Percentiles rank a stretch among this genome's conserved stretches.
phyloP scores from a whole-genome alignment of 441 rosid genomes.

The Erysimum pusillum region DNA sequence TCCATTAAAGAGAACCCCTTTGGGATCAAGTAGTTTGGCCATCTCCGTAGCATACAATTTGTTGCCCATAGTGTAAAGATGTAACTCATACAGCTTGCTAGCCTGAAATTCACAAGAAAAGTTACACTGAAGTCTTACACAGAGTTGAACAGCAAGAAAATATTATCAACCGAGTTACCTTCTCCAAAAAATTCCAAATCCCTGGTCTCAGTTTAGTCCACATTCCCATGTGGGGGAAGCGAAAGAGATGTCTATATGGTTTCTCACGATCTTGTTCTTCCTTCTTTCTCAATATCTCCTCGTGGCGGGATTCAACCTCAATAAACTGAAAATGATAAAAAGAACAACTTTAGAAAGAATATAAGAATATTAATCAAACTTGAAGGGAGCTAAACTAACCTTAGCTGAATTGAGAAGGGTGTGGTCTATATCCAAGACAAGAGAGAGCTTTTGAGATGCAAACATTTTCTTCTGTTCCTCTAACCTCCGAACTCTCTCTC shows the following conservation, averaged over 20 bases:
- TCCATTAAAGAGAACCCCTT: constrained; percentile 85
- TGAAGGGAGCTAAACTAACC: constrained; percentile 52
- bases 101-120: constrained; percentile 64
- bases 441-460: constrained; percentile 86
- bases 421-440: constrained; percentile 97
- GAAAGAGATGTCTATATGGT: constrained; percentile 84
- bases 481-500: constrained; percentile 90
- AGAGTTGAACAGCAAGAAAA: constrained; percentile 15
- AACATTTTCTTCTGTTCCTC: constrained; percentile 98
- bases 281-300: constrained; percentile 87
- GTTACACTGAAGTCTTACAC: constrained; percentile 30
- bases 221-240: constrained; percentile 97
- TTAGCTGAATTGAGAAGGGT: constrained; percentile 99
- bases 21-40: constrained; percentile 98
- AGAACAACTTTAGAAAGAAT: constrained; percentile 20
- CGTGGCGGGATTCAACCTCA: constrained; percentile 91
- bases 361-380: constrained; percentile 4
- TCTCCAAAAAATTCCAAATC: constrained; percentile 95
- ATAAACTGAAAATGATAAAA: constrained; percentile 61
- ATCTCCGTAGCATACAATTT: constrained; percentile 97
- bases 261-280: constrained; percentile 98
- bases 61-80: constrained; percentile 99
- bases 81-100: constrained; percentile 85
- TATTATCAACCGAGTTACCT: constrained; percentile 51
- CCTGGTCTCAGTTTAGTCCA: constrained; percentile 99